These are phyloP conservation scores for Solanum pennellii DNA, from an alignment of 257 asterid species.

Conservation along the genomic window DNA sequence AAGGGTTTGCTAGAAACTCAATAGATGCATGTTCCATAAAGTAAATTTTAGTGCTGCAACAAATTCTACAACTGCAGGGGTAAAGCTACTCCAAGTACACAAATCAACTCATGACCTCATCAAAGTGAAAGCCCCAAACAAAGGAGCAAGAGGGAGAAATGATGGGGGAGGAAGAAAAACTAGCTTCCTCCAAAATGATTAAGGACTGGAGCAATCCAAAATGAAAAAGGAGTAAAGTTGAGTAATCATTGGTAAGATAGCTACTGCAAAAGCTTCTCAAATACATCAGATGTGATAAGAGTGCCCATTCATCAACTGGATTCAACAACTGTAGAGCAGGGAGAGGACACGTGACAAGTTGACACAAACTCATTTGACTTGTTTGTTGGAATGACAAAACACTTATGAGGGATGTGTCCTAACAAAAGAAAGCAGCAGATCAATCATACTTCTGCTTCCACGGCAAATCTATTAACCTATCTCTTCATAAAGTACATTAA, in stretches of 20 bases:
- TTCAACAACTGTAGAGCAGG: not conserved
- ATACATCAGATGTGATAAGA: not conserved
- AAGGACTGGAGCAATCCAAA: not conserved
- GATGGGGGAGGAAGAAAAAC: not conserved
- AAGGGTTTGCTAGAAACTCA: not conserved
- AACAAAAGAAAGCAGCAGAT: not conserved
- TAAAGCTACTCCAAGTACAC: not conserved
- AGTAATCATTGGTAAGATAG: not conserved
- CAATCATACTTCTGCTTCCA: not conserved
- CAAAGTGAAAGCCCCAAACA: not conserved
- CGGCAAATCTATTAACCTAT: not conserved
- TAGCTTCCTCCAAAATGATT: not conserved
- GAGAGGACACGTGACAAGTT: not conserved
- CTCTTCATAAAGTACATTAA: not conserved
- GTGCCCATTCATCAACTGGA: not conserved
- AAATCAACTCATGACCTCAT: not conserved
- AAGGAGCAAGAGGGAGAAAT: not conserved
- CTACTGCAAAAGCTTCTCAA: not conserved
- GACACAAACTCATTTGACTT: not conserved
- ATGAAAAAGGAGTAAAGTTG: not conserved
- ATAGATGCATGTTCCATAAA: not conserved
- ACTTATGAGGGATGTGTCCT: not conserved
- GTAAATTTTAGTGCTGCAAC: not conserved
- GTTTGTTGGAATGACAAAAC: not conserved
- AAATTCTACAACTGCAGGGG: not conserved